Conservation (phyloP, 202 grass and related monocot species). For the Digitaria exilis region DNA sequence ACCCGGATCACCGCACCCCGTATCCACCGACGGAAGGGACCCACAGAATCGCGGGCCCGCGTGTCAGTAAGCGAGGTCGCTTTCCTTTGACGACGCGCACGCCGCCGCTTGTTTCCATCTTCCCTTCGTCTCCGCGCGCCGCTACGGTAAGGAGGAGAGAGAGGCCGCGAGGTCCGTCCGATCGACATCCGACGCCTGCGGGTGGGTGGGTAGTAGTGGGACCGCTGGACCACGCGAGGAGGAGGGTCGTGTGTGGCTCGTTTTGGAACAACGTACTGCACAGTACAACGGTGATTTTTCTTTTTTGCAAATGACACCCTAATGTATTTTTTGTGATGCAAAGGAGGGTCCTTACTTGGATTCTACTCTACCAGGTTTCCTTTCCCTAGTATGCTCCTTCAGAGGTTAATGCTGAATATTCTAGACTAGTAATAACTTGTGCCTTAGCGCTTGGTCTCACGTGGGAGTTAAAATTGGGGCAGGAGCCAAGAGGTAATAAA, state of each 20-base stretch:
- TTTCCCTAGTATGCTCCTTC: no score
- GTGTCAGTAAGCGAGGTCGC: fast-evolving
- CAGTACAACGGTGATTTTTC: not conserved
- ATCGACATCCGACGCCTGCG: not conserved
- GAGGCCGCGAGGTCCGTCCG: not conserved
- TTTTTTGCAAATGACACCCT: not conserved
- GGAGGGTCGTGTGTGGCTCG: not conserved
- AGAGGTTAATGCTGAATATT: no score
- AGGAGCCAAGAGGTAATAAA: no score
- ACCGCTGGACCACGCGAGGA: not conserved
- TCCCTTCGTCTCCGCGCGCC: no score
- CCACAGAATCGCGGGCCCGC: not conserved
- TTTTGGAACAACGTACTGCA: not conserved
- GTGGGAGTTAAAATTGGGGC: no score
- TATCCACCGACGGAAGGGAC: not conserved
- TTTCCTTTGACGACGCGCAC: not conserved
- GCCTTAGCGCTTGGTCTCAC: no score
- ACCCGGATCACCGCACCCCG: not conserved
- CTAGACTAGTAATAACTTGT: no score
- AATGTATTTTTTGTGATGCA: not conserved
- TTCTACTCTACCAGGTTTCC: not conserved
- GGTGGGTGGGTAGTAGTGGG: not conserved
- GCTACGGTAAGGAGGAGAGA: not conserved
- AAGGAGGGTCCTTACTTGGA: slow-evolving; percentile 16
- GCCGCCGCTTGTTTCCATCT: not conserved